Evolutionary conservation across 2,329 filamentous ascomycete genomes (phyloP), one percentile per base, ranked within the genome.

Genomic region (Fusarium sp.): DNA sequence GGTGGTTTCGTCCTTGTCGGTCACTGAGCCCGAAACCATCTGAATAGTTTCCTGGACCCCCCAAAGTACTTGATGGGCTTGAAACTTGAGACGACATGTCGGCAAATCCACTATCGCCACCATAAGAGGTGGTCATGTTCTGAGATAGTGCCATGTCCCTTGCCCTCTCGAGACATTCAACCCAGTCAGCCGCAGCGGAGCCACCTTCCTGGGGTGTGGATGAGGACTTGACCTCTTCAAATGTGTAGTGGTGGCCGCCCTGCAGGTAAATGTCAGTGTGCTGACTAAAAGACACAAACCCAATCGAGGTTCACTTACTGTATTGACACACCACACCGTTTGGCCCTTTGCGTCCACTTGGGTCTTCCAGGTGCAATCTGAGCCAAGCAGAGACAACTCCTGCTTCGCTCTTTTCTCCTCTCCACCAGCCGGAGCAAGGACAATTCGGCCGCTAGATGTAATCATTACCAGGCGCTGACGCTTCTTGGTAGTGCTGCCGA

Each of bases 371-470:
- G 89, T 86, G 75, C 91, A 94, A 60, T 94, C 95, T 5, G 92
- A 86, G 5, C 88, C 88, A 25, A 97, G 85, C 32, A 99, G 86
- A n/a, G 94, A 94, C 40, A 99, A 90, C 76, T 99, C 96, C 77
- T 94, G 89, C 81, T 99, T 99, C 28, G 94, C 89, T 81, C 96
- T 95, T 85, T 99, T 99, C 80, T 98, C 96, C 73, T 97, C 96
- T 1, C 96, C 96, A 11, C 96, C 95, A 30, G 95, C 92, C 9
- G 96, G 94, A 18, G 94, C 96, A 79, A 99, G 88, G 53, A 99
- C 91, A 59, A 99, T 92, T 47, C 96, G 91, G 21, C 93, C 96
- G 76, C 93, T 94, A 2, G 94, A 97, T 6, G 96, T 99, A 60
- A 99, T 90, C 91, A 99, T 95, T 11, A 99, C 96, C 60, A 99